Evolutionary conservation across 2,329 filamentous ascomycete species (phyloP).

Genomic region (Cladosporium sp.): DNA sequence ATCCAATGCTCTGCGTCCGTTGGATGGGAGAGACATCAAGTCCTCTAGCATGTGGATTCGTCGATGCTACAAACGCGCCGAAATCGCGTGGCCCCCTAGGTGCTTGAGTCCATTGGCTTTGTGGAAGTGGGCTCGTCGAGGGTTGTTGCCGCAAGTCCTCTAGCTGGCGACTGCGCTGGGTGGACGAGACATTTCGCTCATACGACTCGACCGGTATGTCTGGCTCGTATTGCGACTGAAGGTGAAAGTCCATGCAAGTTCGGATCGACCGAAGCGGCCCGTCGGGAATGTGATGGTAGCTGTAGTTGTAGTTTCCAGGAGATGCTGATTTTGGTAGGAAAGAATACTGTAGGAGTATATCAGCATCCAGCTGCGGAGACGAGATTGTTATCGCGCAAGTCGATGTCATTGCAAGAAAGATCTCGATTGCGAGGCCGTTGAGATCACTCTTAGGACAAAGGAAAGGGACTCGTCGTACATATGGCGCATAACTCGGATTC

Average conservation of each 20-base stretch:
- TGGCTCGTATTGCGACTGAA: neutral
- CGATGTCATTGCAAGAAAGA: neutral
- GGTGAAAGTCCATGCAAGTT: neutral
- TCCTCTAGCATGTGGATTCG: neutral
- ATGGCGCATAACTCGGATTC: neutral
- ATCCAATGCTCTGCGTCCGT: constrained; percentile 6
- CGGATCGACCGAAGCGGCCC: neutral
- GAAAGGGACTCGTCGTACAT: constrained; percentile 1
- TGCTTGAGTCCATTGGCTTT: constrained; percentile 21
- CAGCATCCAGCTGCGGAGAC: too few relatives aligned
- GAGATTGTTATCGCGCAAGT: neutral
- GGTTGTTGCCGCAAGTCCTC: constrained; percentile 1
- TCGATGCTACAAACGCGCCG: constrained; percentile 9
- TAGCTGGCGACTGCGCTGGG: neutral
- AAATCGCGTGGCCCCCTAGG: constrained; percentile 12
- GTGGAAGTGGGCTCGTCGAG: constrained; percentile 16
- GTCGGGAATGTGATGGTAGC: neutral
- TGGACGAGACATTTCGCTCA: neutral
- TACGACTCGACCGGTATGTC: neutral
- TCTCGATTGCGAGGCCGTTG: neutral
- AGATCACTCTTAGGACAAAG: neutral
- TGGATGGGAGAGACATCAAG: constrained; percentile 2
- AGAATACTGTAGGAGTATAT: constrained; percentile 2
- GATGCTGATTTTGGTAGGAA: neutral
- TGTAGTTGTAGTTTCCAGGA: neutral